Base-by-base conservation (phyloP, 768 basidiomycete genomes). In the Infundibulicybe gibba region DNA sequence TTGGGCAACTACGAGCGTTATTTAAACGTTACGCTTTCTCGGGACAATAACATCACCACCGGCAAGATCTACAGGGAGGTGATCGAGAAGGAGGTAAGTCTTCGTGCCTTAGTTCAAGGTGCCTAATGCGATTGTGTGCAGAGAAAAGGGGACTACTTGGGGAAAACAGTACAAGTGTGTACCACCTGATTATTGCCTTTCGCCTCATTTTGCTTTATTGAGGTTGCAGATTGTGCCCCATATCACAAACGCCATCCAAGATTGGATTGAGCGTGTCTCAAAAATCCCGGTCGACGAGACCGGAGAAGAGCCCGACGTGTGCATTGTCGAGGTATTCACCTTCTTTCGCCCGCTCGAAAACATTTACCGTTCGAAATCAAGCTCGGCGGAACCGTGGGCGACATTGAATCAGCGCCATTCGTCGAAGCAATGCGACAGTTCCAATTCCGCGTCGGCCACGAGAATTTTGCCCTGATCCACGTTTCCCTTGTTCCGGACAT, bases 361-460 rank as follows among this genome's bases (percentile, higher is more conserved):
- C 14, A 21, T 42, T 33, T 38, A 44, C 14, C 34, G 25, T 31
- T 45, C n/a, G 16, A 31, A n/a, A 13, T 46, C n/a, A 51, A 94
- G 92, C 87, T 99, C 51, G 95, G 95, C 47, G 95, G 95, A 16
- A 99, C 95, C 0, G 95, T 99, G 13, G 95, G 95, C 39, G 95
- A 99, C 59, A 99, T 99, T 62, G 95, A 99, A 59, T 97, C 93
- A 5, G 94, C 94, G 3, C 95, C 95, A 2, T 99, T 99, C 65
- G 77, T 99, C 40, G 95, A 99, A 65, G 95, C 95, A 0, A 94
- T 99, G 88, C 85, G 95, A n/a, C 95, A 99, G 65, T 99, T 99
- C 77, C 95, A 99, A 62, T 97, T 97, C 75, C 86, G 95, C 47
- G 94, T 98, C 16, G 94, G 95, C 14, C 80, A 88, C 61, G 90